These are phyloP conservation scores for Metschnikowia noctiluminum DNA, from an alignment of 805 yeast species.

Conservation along the genomic window DNA sequence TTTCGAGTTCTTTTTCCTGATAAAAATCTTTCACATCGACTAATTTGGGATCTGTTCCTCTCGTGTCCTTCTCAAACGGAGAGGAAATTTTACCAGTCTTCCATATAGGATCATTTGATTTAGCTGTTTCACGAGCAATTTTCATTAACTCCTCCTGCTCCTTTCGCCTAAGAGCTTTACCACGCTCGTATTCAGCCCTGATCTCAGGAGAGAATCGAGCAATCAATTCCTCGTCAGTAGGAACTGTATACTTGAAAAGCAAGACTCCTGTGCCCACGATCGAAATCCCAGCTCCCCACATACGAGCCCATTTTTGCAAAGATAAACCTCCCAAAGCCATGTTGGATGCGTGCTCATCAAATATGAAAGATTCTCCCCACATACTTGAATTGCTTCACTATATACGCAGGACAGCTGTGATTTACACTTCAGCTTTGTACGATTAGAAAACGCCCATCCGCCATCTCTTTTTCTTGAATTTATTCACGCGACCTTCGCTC, in stretches of 20 bases:
- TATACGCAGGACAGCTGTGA: slow-evolving; percentile 1
- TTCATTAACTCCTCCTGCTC: slow-evolving; percentile 72
- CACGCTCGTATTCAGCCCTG: slow-evolving; percentile 67
- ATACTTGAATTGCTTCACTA: background rate
- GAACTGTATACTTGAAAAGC: slow-evolving; percentile 70
- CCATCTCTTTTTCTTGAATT: no score
- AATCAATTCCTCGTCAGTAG: slow-evolving; percentile 79
- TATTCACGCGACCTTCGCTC: no score
- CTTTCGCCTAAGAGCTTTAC: slow-evolving; percentile 55
- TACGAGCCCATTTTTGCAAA: slow-evolving; percentile 59
- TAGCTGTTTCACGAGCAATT: slow-evolving; percentile 59
- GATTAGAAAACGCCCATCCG: no score
- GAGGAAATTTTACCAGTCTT: slow-evolving; percentile 66
- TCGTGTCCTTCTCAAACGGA: slow-evolving; percentile 58
- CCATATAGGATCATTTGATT: slow-evolving; percentile 79
- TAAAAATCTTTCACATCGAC: slow-evolving; percentile 47
- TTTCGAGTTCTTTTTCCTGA: slow-evolving; percentile 42
- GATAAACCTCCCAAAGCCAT: slow-evolving; percentile 19
- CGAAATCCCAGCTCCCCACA: slow-evolving; percentile 57
- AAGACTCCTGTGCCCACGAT: slow-evolving; percentile 72
- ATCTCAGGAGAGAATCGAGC: slow-evolving; percentile 79
- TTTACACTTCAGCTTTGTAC: no score
- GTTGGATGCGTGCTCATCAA: background rate
- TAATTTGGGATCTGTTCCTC: slow-evolving; percentile 33
- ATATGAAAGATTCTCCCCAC: background rate